phyloP scores from a whole-genome alignment of 805 yeast species.

The Cyberlindnera maritima region DNA sequence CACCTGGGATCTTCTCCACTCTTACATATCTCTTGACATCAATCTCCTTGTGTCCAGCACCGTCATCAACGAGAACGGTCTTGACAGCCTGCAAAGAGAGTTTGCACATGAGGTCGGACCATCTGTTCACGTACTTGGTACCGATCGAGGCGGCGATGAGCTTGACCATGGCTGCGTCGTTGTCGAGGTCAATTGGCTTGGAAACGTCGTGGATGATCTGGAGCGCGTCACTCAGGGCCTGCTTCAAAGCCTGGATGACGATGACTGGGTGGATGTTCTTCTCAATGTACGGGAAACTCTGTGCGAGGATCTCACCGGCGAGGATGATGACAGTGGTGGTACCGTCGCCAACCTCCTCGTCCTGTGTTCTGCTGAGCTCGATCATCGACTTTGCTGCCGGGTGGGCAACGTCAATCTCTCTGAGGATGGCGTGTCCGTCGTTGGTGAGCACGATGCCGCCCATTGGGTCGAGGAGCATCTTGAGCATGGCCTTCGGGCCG shows the following conservation, averaged over 20 bases:
- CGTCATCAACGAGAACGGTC: conserved; percentile 67
- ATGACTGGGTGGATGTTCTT: conserved; percentile 96
- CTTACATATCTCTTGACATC: conserved; percentile 92
- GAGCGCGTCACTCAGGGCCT: conserved; percentile 86
- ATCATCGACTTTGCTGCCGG: conserved; percentile 99
- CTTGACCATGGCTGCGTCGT: conserved; percentile 84
- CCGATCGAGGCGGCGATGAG: conserved; percentile 91
- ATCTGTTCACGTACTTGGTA: conserved; percentile 86
- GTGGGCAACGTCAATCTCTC: conserved; percentile 96
- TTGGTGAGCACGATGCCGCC: conserved; percentile 95
- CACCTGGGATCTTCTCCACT: conserved; percentile 96
- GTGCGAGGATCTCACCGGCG: conserved; percentile 96
- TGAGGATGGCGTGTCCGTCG: conserved; percentile 96
- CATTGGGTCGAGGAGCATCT: conserved; percentile 93
- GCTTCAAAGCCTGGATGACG: conserved; percentile 89
- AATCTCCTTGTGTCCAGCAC: conserved; percentile 65
- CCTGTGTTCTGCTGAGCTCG: conserved; percentile 94
- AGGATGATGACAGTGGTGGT: conserved; percentile 95
- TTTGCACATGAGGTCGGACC: conserved; percentile 90
- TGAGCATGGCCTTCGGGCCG: conserved; percentile 98
- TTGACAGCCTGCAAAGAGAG: conserved; percentile 86
- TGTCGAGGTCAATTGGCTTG: conserved; percentile 74
- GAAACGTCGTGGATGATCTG: conserved; percentile 83
- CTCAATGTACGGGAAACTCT: conserved; percentile 90
- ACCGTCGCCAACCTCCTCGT: conserved; percentile 98